Evolutionary conservation across 768 basidiomycete genomes (phyloP).

Genomic region (Trametes punicea): DNA sequence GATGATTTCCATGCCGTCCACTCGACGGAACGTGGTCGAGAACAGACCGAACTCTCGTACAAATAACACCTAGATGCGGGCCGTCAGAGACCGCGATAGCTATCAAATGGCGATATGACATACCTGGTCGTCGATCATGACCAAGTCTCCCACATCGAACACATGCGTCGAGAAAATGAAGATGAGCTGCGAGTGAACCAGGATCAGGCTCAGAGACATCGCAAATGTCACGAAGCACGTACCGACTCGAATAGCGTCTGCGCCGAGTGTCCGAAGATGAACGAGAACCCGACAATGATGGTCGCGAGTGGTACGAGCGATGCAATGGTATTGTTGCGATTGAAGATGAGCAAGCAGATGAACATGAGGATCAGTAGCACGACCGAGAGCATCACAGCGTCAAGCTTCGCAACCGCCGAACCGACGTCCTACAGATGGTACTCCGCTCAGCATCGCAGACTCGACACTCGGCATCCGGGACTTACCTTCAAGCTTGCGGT

Average conservation of each 20-base stretch:
- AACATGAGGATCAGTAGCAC: slow-evolving; percentile 61
- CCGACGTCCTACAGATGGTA: slow-evolving; percentile 51
- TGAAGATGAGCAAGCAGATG: slow-evolving; percentile 73
- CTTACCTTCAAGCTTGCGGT: slow-evolving; percentile 66
- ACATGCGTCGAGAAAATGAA: slow-evolving; percentile 86
- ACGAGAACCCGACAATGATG: slow-evolving; percentile 78
- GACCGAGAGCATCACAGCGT: slow-evolving; percentile 64
- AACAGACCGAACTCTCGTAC: slow-evolving; percentile 81
- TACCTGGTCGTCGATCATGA: slow-evolving; percentile 75
- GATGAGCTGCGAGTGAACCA: slow-evolving; percentile 49
- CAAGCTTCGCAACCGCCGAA: slow-evolving; percentile 73
- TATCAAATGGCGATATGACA: background rate
- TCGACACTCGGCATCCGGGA: slow-evolving; percentile 2
- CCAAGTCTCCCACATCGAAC: slow-evolving; percentile 81
- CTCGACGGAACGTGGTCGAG: slow-evolving; percentile 74
- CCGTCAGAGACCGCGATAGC: slow-evolving; percentile 9
- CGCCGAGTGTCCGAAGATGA: slow-evolving; percentile 82
- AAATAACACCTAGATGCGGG: slow-evolving; percentile 36
- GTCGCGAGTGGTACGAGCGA: slow-evolving; percentile 80
- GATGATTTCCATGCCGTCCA: slow-evolving; percentile 77
- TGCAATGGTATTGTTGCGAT: slow-evolving; percentile 56
- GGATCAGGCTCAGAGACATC: background rate
- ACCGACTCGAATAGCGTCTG: slow-evolving; percentile 77
- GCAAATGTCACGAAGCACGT: slow-evolving; percentile 22
- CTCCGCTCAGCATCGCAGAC: background rate